phyloP scores from a whole-genome alignment of 2,329 filamentous ascomycete species.

The Zymoseptoria tritici region DNA sequence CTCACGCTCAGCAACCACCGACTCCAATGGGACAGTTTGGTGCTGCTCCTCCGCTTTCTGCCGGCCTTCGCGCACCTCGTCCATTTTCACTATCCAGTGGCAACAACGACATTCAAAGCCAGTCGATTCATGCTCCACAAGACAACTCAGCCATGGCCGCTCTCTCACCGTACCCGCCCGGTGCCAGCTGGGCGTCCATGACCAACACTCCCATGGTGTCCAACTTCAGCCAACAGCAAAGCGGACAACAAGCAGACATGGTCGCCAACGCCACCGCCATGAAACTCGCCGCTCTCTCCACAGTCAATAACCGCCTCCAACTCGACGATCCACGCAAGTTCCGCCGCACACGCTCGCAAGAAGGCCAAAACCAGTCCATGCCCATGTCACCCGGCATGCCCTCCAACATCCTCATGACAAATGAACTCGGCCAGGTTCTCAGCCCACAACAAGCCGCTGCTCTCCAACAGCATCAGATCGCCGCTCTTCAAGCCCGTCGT shows the following conservation, averaged over 20 bases:
- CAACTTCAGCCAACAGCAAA: conserved; percentile 59
- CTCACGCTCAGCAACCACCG: conserved; percentile 64
- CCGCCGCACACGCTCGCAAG: conserved; percentile 73
- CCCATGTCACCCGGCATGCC: conserved; percentile 60
- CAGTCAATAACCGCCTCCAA: conserved; percentile 95
- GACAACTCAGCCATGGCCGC: conserved; percentile 59
- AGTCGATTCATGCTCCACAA: conserved; percentile 62
- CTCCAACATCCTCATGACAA: conserved; percentile 78
- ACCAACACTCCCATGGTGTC: conserved; percentile 93
- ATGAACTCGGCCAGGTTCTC: conserved; percentile 82
- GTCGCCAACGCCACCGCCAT: conserved; percentile 97
- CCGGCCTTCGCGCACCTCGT: conserved; percentile 71
- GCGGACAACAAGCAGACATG: conserved; percentile 80
- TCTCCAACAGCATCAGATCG: conserved; percentile 66
- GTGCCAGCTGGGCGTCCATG: conserved; percentile 97
- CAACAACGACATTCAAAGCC: conserved; percentile 65
- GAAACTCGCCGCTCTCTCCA: conserved; percentile 94
- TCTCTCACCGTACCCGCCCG: conserved; percentile 74
- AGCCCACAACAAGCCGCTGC: conserved; percentile 50
- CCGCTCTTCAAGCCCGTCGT: conserved; percentile 69
- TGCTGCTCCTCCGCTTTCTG: conserved; percentile 60
- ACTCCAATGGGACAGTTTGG: conserved; percentile 80
- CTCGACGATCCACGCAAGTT: conserved; percentile 96
- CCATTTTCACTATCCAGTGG: conserved; percentile 59
- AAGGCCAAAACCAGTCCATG: conserved; percentile 39